These are phyloP conservation scores for Elsinoe batatas DNA, from an alignment of 2,329 filamentous ascomycete species.

Conservation along the genomic window DNA sequence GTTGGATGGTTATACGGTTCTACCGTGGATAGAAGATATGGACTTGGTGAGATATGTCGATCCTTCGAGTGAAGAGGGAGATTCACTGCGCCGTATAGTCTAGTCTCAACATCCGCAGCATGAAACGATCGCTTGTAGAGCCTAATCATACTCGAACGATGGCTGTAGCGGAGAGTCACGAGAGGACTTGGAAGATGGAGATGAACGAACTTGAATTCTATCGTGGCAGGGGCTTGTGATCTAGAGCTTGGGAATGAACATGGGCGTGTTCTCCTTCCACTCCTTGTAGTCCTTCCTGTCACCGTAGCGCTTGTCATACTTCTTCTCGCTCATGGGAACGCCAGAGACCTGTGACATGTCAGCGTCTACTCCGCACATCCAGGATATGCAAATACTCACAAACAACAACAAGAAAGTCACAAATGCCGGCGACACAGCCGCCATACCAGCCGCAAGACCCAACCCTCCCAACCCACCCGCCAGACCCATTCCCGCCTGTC, in stretches of 20 bases:
- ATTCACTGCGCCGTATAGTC: no score
- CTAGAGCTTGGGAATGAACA: constrained; percentile 53
- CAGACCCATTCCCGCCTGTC: constrained; percentile 49
- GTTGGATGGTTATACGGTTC: no score
- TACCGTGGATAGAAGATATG: no score
- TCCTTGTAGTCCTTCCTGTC: constrained; percentile 54
- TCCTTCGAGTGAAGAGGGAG: no score
- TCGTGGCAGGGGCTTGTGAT: no score
- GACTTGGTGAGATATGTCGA: no score
- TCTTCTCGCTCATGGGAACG: constrained; percentile 56
- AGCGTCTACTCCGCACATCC: background rate
- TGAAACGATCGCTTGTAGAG: no score
- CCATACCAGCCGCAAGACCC: constrained; percentile 39
- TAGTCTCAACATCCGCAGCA: no score
- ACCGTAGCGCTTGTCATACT: constrained; percentile 57
- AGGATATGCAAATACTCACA: constrained; percentile 32
- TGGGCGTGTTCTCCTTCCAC: constrained; percentile 58
- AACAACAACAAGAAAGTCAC: constrained; percentile 53
- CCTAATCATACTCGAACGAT: no score
- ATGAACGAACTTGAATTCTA: no score
- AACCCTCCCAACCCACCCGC: constrained; percentile 34
- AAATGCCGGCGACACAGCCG: constrained; percentile 54
- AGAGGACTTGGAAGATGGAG: no score
- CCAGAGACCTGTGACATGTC: constrained; percentile 34
- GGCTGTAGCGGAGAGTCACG: no score